A percentile compares a stretch with the other conserved stretches of the same genome.
These are phyloP conservation scores for Pichia occidentalis DNA, from an alignment of 805 yeast genomes.

Conservation along the genomic window DNA sequence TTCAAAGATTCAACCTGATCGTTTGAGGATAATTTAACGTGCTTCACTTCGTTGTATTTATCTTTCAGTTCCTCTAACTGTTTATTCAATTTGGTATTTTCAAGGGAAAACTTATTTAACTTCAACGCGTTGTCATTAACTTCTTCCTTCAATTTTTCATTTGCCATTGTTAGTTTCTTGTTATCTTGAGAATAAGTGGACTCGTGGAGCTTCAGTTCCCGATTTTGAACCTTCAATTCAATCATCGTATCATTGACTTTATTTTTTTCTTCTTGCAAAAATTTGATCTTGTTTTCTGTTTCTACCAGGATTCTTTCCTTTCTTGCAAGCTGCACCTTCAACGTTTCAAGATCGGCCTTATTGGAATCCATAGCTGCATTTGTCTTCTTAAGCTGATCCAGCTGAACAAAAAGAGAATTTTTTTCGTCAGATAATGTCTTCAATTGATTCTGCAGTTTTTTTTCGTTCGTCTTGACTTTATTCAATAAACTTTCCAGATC, in stretches of 20 bases:
- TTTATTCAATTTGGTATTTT: constrained; percentile 34
- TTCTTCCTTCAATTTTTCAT: constrained; percentile 33
- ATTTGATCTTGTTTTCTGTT: constrained; percentile 31
- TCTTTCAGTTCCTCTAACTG: constrained; percentile 36
- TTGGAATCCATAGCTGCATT: constrained; percentile 36
- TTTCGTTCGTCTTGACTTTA: constrained; percentile 26
- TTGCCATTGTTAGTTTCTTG: constrained; percentile 35
- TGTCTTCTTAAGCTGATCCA: constrained; percentile 36
- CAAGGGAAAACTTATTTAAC: constrained; percentile 36
- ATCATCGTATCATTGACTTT: constrained; percentile 34
- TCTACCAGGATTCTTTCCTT: constrained; percentile 39
- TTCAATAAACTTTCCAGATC: constrained; percentile 13
- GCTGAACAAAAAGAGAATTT: constrained; percentile 18
- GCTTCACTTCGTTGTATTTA: constrained; percentile 33
- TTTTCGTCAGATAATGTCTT: constrained; percentile 34
- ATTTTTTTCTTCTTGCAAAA: constrained; percentile 34
- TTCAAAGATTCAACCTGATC: constrained; percentile 45
- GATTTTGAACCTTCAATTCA: constrained; percentile 35
- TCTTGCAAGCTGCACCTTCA: constrained; percentile 37
- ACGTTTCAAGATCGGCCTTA: constrained; percentile 43
- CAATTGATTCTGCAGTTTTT: constrained; percentile 26
- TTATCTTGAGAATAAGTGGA: constrained; percentile 34
- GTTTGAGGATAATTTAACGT: constrained; percentile 20
- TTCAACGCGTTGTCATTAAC: constrained; percentile 31
- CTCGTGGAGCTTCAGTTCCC: constrained; percentile 34